A percentile compares a stretch with the other conserved stretches of the same genome.
phyloP scores from a whole-genome alignment of 192 early-diverging fungal genomes.

The Coemansia sp. region DNA sequence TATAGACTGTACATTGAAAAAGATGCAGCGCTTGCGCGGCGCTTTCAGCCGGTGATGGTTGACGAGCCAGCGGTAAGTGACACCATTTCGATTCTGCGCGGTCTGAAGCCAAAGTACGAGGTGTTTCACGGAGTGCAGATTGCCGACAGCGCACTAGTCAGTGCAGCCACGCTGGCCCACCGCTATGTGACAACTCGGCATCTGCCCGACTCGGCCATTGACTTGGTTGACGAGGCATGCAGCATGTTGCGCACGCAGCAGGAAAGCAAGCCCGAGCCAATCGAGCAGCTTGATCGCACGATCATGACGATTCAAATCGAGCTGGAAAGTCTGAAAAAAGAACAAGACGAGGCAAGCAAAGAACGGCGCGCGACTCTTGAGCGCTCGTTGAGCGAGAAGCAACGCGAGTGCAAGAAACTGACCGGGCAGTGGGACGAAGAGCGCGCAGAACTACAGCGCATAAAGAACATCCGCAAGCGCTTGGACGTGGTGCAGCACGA shows the following conservation, averaged over 20 bases:
- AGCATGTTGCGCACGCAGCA: slow-evolving; percentile 74
- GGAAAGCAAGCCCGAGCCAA: slow-evolving; percentile 74
- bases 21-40: slow-evolving; percentile 72
- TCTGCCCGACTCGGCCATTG: slow-evolving; percentile 81
- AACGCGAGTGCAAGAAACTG: slow-evolving; percentile 60
- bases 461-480: slow-evolving; percentile 67
- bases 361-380: slow-evolving; percentile 66
- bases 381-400: slow-evolving; percentile 59
- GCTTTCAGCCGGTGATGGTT: slow-evolving; percentile 77
- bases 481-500: slow-evolving; percentile 75
- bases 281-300: slow-evolving; percentile 71
- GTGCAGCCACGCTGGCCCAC: slow-evolving; percentile 70
- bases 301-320: slow-evolving; percentile 80
- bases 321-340: slow-evolving; percentile 76
- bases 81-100: slow-evolving; percentile 76
- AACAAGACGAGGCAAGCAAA: slow-evolving; percentile 66
- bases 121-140: slow-evolving; percentile 78
- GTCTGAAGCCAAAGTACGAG: slow-evolving; percentile 76
- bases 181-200: slow-evolving; percentile 73
- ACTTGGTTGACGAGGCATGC: slow-evolving; percentile 80
- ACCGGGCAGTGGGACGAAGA: slow-evolving; percentile 68
- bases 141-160: slow-evolving; percentile 69
- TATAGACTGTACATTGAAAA: slow-evolving; percentile 74
- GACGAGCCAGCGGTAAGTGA: slow-evolving; percentile 68
- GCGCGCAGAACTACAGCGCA: slow-evolving; percentile 65